These are phyloP conservation scores for Zygoascus sp. DNA, from an alignment of 1,139 yeast genomes.

Conservation along the genomic window DNA sequence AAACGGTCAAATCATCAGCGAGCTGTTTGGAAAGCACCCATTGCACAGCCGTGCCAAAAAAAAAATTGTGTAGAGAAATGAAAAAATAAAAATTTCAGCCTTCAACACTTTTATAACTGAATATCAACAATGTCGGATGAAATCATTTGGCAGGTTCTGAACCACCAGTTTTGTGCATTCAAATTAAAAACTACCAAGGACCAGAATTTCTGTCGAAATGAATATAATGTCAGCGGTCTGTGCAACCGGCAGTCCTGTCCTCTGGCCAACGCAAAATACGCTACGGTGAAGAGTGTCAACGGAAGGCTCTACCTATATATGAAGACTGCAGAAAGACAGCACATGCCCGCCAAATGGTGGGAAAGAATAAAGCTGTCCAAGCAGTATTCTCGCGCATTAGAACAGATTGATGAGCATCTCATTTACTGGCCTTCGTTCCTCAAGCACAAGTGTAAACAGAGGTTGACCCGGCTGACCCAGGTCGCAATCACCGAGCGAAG, in stretches of 20 bases:
- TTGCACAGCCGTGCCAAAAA: conserved; percentile 9
- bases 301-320: conserved; percentile 87
- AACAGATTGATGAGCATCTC: conserved; percentile 81
- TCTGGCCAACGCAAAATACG: conserved; percentile 90
- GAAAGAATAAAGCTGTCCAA: conserved; percentile 85
- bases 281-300: conserved; percentile 85
- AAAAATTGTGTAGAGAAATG: neutral
- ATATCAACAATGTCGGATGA: conserved; percentile 11
- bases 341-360: conserved; percentile 90
- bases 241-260: conserved; percentile 95
- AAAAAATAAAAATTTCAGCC: conserved; percentile 6
- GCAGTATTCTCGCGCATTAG: conserved; percentile 80
- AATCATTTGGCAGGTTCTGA: conserved; percentile 80
- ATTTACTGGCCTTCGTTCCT: conserved; percentile 91
- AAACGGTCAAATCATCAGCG: neutral
- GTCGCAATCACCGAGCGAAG: conserved; percentile 96
- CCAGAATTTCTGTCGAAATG: conserved; percentile 82
- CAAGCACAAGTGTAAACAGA: conserved; percentile 90
- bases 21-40: too few species aligned
- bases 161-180: conserved; percentile 85
- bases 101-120: neutral
- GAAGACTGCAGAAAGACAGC: conserved; percentile 97
- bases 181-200: conserved; percentile 74
- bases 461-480: conserved; percentile 89
- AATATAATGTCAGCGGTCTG: conserved; percentile 82